Base-by-base conservation (phyloP, 1,139 yeast genomes). In the Pichia sp. region DNA sequence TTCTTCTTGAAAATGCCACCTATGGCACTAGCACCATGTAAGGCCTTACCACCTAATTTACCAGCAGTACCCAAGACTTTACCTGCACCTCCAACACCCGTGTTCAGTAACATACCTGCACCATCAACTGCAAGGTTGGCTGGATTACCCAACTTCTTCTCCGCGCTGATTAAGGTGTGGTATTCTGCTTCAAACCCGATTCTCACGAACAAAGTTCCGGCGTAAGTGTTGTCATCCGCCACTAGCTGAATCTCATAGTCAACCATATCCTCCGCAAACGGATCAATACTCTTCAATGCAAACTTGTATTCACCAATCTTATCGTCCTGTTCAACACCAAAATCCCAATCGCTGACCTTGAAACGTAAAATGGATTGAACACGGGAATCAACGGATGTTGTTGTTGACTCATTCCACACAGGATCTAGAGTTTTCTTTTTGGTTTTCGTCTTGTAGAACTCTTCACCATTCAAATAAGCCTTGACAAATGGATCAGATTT, bases 401-500 rank as follows among this genome's bases (percentile, higher is more conserved):
- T 64, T 3, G 67, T 60, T 0, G 63, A 55, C 39, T 58, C 61
- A 55, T 88, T 80, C 91, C 93, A 93, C 2, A 64, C 71, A 13
- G 99, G 99, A 40, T 82, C 74, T 49, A 91, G 70, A 1, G 96
- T 86, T 68, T 78, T 87, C 69, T 88, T 91, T 45, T 74, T 64
- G 30, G 79, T 79, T 60, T 85, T 80, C 28, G 96, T 74, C 65
- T 85, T 86, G 65, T 65, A 75, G 48, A 76, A 64, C 9, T 78
- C 75, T 44, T 70, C 66, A 21, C 79, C 78, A 55, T 85, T 75
- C 53, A 86, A 60, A 51, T 62, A 74, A 41, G 85, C 69, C 51
- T 77, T 72, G 40, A 78, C 69, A 54, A 77, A 91, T 42, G 99
- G 99, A 60, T 91, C 99, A 8, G 96, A 85, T 56, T 81, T 82